phyloP scores from a whole-genome alignment of 1,139 yeast genomes.

The Eremothecium sinecaudum region DNA sequence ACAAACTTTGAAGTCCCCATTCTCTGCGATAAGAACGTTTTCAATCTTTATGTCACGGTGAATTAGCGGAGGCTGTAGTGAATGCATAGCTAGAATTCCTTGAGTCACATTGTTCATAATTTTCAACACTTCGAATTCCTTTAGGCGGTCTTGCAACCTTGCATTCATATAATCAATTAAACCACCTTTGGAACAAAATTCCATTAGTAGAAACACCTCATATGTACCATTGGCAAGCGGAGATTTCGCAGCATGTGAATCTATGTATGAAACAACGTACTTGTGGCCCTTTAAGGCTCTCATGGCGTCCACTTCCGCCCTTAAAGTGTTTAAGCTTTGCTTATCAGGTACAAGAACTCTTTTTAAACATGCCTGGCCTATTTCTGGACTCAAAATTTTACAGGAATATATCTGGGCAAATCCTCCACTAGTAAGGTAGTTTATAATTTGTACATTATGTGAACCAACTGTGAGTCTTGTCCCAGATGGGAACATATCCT shows the following conservation, averaged over 20 bases:
- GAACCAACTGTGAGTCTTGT: conserved; percentile 28
- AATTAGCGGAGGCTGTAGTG: conserved; percentile 43
- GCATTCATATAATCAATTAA: conserved; percentile 68
- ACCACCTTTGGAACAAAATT: conserved; percentile 63
- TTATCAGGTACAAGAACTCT: conserved; percentile 68
- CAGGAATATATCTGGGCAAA: conserved; percentile 56
- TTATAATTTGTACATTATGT: conserved; percentile 30
- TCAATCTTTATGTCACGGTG: conserved; percentile 77
- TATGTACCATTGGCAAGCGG: conserved; percentile 41
- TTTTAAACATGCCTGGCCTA: conserved; percentile 54
- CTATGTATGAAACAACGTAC: conserved; percentile 59
- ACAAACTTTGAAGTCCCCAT: conserved; percentile 53
- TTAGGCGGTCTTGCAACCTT: conserved; percentile 52
- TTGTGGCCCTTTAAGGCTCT: conserved; percentile 47
- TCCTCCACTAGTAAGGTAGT: conserved; percentile 37
- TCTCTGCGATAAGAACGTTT: conserved; percentile 56
- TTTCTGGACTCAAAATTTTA: conserved; percentile 35
- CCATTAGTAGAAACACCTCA: conserved; percentile 72
- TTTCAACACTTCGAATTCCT: conserved; percentile 52
- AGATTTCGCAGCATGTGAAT: conserved; percentile 66
- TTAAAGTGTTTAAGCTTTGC: conserved; percentile 49
- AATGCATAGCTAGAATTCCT: conserved; percentile 69
- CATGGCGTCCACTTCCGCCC: conserved; percentile 76
- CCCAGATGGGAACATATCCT: conserved; percentile 20
- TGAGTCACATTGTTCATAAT: conserved; percentile 59